Conservation (phyloP, 495 filamentous ascomycete species). For the Tuber microsphaerosporum region DNA sequence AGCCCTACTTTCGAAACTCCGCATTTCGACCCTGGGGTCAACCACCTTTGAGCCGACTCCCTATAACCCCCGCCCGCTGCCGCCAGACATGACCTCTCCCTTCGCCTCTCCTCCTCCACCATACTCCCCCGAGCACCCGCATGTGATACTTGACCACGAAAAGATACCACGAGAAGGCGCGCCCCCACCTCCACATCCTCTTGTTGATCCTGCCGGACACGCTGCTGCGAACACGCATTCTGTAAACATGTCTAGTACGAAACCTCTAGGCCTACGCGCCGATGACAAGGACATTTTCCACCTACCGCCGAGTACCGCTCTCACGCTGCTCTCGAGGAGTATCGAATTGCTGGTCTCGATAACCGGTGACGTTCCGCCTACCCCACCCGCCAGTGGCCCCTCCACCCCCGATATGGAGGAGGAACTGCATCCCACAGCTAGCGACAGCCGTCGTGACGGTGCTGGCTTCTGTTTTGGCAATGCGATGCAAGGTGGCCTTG, state of each 20-base stretch:
- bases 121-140: slow-evolving; percentile 38
- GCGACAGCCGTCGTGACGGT: slow-evolving; percentile 21
- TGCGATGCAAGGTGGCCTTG: slow-evolving; percentile 39
- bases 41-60: slow-evolving; percentile 36
- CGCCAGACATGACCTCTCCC: slow-evolving; percentile 36
- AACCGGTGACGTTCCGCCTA: slow-evolving; percentile 67
- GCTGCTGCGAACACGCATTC: slow-evolving; percentile 32
- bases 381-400: slow-evolving; percentile 57
- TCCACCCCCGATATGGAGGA: slow-evolving; percentile 55
- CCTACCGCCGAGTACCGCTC: slow-evolving; percentile 63
- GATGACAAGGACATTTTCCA: slow-evolving; percentile 57
- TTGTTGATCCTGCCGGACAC: slow-evolving; percentile 23
- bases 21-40: slow-evolving; percentile 34
- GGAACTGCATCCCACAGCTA: slow-evolving; percentile 38
- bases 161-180: slow-evolving; percentile 37
- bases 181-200: slow-evolving; percentile 31
- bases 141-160: slow-evolving; percentile 40
- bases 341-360: slow-evolving; percentile 65
- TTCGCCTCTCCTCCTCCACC: slow-evolving; percentile 40
- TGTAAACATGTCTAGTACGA: slow-evolving; percentile 30
- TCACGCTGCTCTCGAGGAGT: slow-evolving; percentile 66
- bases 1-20: slow-evolving; percentile 40
- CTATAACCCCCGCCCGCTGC: slow-evolving; percentile 23
- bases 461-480: slow-evolving; percentile 37
- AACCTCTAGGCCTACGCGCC: slow-evolving; percentile 36